Evolutionary conservation across 306 rosid species (phyloP).

Genomic region (Lupinus albus): DNA sequence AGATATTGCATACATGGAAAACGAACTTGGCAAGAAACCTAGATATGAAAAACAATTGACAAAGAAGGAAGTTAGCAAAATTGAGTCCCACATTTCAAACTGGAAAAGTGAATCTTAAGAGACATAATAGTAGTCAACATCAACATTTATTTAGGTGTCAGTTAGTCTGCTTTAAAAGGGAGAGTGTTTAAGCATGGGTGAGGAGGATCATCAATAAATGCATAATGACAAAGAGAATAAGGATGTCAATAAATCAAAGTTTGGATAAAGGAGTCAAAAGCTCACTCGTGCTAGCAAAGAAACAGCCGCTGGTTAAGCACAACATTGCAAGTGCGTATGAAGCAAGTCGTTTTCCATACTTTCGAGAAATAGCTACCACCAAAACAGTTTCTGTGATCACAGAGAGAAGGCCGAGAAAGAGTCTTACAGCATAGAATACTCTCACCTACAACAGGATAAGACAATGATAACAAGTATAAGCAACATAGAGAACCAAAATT

Average conservation of each 20-base stretch:
- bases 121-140: slow-evolving; percentile 14
- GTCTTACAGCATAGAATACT: slow-evolving; percentile 89
- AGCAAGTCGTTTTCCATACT: slow-evolving; percentile 89
- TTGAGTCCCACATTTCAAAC: neutral
- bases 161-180: neutral
- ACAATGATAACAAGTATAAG: slow-evolving; percentile 32
- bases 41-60: slow-evolving; percentile 30
- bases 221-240: slow-evolving; percentile 19
- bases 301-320: slow-evolving; percentile 94
- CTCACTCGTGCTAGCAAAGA: slow-evolving; percentile 93
- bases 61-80: slow-evolving; percentile 37
- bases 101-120: slow-evolving; percentile 17
- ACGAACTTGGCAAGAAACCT: slow-evolving; percentile 99
- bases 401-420: slow-evolving; percentile 82
- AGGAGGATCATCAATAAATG: slow-evolving; percentile 4
- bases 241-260: neutral
- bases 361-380: slow-evolving; percentile 85
- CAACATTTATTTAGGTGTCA: slow-evolving; percentile 1
- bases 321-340: slow-evolving; percentile 95
- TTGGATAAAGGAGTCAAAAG: slow-evolving; percentile 8
- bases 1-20: slow-evolving; percentile 95
- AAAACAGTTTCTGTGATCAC: slow-evolving; percentile 79
- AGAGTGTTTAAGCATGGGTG: neutral
- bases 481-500: neutral
- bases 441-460: slow-evolving; percentile 63